Evolutionary conservation across 2,329 filamentous ascomycete species (phyloP).

Genomic region (Triangularia verruculosa): DNA sequence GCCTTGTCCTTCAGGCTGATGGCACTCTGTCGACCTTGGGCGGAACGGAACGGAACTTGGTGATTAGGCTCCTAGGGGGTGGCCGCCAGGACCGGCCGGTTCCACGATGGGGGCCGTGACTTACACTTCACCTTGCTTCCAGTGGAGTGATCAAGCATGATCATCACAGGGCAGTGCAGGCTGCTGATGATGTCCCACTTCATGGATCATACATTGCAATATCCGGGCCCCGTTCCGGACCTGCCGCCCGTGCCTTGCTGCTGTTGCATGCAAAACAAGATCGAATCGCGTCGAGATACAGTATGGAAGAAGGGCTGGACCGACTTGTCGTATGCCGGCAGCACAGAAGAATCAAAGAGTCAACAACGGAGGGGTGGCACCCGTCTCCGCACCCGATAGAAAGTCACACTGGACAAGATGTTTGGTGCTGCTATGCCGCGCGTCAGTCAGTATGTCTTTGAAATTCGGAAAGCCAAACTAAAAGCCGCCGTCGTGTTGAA

Average conservation of each 20-base stretch:
- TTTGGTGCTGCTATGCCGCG: neutral
- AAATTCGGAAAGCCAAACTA: conserved; percentile 17
- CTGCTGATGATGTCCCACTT: conserved; percentile 7
- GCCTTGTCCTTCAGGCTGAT: conserved; percentile 15
- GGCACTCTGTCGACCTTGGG: conserved; percentile 7
- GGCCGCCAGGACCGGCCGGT: conserved; percentile 12
- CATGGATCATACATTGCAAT: conserved; percentile 13
- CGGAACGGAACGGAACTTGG: conserved; percentile 15
- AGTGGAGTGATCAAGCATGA: conserved; percentile 24
- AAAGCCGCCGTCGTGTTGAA: conserved; percentile 13
- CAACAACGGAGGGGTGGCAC: neutral
- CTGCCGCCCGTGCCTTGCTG: conserved; percentile 13
- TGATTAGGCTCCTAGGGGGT: conserved; percentile 14
- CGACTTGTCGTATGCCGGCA: conserved; percentile 10
- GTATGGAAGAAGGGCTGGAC: neutral
- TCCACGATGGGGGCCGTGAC: conserved; percentile 27
- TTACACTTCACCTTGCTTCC: conserved; percentile 28
- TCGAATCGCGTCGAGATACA: conserved; percentile 10
- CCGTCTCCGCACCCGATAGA: neutral
- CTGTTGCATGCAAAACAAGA: conserved; percentile 9
- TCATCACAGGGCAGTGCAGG: conserved; percentile 14
- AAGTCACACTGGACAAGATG: conserved; percentile 1
- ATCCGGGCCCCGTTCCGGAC: conserved; percentile 22
- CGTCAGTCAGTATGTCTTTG: conserved; percentile 13
- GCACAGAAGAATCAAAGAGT: neutral